Base-by-base conservation (phyloP, 2,329 filamentous ascomycete genomes). In the Pseudogymnoascus sp. region DNA sequence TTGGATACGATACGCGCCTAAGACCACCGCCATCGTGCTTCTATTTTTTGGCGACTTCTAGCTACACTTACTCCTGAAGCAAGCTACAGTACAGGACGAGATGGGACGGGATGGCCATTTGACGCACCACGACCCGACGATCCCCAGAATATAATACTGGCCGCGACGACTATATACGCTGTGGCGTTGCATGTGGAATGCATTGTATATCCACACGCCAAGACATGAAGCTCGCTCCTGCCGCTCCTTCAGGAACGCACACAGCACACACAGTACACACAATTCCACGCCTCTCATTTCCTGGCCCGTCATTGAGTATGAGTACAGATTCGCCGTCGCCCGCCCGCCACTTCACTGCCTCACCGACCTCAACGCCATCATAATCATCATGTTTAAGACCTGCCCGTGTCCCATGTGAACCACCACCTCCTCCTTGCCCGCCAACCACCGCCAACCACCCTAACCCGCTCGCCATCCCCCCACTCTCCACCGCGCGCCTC, bases 291-390 rank as follows among this genome's bases (percentile, higher is more conserved):
- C 12, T 28, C 44, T 25, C 44, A 12, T 25, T 50, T 50, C 21
- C 12, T 25, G 8, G 12, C n/a, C 18, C 23, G 21, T 6, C 14
- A 1, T 31, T 28, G 47, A 53, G 47, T 28, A 31, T 21, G 23
- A 31, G 14, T 11, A 16, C 47, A 31, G 23, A 31, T 11, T 66
- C 62, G 60, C 62, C 63, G 61, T 67, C 66, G 28, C 33, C 38
- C 35, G 50, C 25, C 37, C 28, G 21, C 47, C 25, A 38, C 31
- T 33, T 31, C 44, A 35, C 38, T n/a, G 31, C 23, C 53, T 31
- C 44, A 37, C 38, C 37, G 50, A 47, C 61, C 18, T 44, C 47
- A 25, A 62, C 47, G 47, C 47, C 47, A 53, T 28, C 47, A 53
- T 50, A 7, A 31, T 31, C 21, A 21, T 21, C 21, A 21, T 25